Base-by-base conservation (phyloP, 768 basidiomycete genomes). In the Lactifluus rugatus region DNA sequence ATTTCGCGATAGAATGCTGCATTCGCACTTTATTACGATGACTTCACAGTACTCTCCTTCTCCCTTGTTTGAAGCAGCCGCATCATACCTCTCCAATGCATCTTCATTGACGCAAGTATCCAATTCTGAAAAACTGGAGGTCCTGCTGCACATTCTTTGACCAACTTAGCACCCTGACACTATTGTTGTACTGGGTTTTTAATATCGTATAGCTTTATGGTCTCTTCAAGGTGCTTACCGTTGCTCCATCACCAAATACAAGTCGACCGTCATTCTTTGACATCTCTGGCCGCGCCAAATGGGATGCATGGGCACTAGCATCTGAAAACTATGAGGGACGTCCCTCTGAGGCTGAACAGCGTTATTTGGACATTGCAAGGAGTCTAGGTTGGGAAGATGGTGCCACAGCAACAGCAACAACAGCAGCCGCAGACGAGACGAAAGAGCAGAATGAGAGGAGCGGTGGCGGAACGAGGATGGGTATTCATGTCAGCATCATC, bases 221-320 rank as follows among this genome's bases (percentile, higher is more conserved):
- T 54, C 73, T 92, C 55, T 93, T 81, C 81, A 93, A 93, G 69
- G 80, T 74, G 68, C 69, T 89, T 19, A 89, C 84, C 10, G 77
- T 82, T 21, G 77, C 84, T 1, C 64, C 67, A 4, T 69, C 70
- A 4, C 90, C 89, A 13, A 74, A 71, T 39, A 75, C 74, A 31
- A 67, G 81, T 14, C 80, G 85, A 2, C 90, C 90, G 3, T 84
- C 82, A 21, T 73, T 93, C 42, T 87, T 92, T 68, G 89, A 92
- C 64, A 76, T 87, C 70, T 77, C 84, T 2, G 88, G 85, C 16
- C 75, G 87, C 19, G 88, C 89, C 2, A 93, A 93, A 68, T 93
- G 89, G 89, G 88, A 92, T 67, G 87, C 89, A 2, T 93, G 90
- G 90, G 76, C 66, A 48, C 65, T 72, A 13, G 69, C 75, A 11